Conservation (phyloP, 768 basidiomycete genomes). For the Phanerochaete sordida region DNA sequence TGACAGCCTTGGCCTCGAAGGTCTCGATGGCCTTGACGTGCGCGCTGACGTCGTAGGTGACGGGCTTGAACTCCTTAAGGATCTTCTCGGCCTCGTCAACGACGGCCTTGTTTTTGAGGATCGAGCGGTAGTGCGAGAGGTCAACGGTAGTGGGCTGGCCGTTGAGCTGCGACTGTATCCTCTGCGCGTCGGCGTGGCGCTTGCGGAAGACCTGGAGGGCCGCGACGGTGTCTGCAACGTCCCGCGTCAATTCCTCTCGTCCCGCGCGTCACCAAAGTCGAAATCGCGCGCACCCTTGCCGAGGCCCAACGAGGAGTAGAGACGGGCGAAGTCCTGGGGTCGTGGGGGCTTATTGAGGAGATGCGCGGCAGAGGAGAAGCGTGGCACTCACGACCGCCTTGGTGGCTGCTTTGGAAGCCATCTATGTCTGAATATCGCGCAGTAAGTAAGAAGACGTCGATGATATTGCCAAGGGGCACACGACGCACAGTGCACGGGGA, state of each 20-base stretch:
- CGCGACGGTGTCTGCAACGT: slow-evolving; percentile 74
- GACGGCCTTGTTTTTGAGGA: slow-evolving; percentile 89
- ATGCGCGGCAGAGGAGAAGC: neutral
- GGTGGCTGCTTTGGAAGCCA: slow-evolving; percentile 72
- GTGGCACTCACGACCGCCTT: slow-evolving; percentile 47
- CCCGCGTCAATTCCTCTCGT: neutral
- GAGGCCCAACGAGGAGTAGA: slow-evolving; percentile 78
- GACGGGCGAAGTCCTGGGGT: slow-evolving; percentile 74
- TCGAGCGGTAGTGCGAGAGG: slow-evolving; percentile 84
- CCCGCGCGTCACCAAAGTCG: neutral
- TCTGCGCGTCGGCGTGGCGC: slow-evolving; percentile 86
- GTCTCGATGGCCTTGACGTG: slow-evolving; percentile 95
- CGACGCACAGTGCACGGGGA: slow-evolving; percentile 7
- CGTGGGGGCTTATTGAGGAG: neutral
- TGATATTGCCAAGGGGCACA: neutral
- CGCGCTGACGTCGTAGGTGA: slow-evolving; percentile 85
- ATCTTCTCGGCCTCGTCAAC: slow-evolving; percentile 92
- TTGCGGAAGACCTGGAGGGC: slow-evolving; percentile 95
- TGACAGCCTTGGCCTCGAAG: slow-evolving; percentile 93
- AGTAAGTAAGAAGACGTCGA: neutral
- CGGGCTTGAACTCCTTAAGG: slow-evolving; percentile 86
- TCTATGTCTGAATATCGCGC: slow-evolving; percentile 23
- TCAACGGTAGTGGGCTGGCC: slow-evolving; percentile 82
- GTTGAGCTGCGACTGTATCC: slow-evolving; percentile 57
- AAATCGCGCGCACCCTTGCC: slow-evolving; percentile 65